Evolutionary conservation across 495 filamentous ascomycete genomes (phyloP), one percentile per base, ranked within the genome.

Genomic region (Xylaria telfairii): DNA sequence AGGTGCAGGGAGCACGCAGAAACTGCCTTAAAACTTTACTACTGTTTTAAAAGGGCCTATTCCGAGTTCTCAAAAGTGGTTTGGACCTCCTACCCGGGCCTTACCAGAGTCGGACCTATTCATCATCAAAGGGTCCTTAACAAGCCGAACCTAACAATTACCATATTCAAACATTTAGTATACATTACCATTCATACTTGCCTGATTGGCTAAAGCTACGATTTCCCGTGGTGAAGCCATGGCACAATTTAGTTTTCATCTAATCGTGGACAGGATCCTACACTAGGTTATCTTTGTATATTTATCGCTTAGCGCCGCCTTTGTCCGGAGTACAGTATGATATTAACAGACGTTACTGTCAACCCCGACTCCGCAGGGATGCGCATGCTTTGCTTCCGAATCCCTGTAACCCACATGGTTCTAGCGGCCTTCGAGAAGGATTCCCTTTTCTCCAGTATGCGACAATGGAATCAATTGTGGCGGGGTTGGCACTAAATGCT

Each of bases 371-470:
- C 47, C 47, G 41, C 64, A 68, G 37, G 65, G 53, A 32, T 57
- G 30, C 12, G 39, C 39, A 39, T 49, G 19, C 4, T 69, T 69
- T 59, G 13, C 37, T 10, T 53, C 7, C 6, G 30, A 3, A 61
- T 56, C 68, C 68, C 59, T 64, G 68, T 21, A 1, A 3, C 19
- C 61, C 61, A 65, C 61, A 70, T 70, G 60, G 49, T 70, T 70
- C 68, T 65, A 70, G 68, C 34, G 68, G 26, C 44, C 51, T 70
- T 70, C 68, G 26, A 70, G 68, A 70, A 70, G 39, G 24, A 41
- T 64, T 59, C 26, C 53, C 41, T 39, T 60, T 67, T 30, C 21
- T 26, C 3, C 8, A 32, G 10, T 6, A 15, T 37, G 15, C 44
- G 12, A 10, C 26, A 41, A 39, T 47, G 13, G 41, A 26, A 15